Evolutionary conservation across 163 green algal genomes (phyloP).

Genomic region (Scenedesmus sp.): DNA sequence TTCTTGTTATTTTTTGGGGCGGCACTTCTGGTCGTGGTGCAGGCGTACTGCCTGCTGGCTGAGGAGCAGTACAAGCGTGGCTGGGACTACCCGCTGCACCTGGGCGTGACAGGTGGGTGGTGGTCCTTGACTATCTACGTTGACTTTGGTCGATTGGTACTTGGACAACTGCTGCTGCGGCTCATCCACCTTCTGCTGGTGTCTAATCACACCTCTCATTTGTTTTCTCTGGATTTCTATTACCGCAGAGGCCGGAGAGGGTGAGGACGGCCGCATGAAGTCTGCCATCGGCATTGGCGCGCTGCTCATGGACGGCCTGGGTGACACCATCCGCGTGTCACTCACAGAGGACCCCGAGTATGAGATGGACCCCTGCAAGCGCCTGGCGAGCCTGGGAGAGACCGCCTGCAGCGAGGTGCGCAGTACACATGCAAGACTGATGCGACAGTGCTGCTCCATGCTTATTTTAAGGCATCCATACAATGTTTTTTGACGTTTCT

Average conservation of each 20-base stretch:
- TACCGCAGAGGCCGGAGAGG: slow-evolving; percentile 90
- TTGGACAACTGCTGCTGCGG: no score
- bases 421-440: not conserved
- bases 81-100: slow-evolving; percentile 99
- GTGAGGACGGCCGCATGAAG: slow-evolving; percentile 99
- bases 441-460: no score
- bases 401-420: slow-evolving; percentile 66
- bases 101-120: slow-evolving; percentile 90
- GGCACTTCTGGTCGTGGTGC: slow-evolving; percentile 77
- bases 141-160: not conserved
- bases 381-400: slow-evolving; percentile 87
- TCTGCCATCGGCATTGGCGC: slow-evolving; percentile 95
- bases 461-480: no score
- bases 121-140: slow-evolving; percentile 32
- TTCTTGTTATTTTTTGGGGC: not conserved
- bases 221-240: not conserved
- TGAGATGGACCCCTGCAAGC: slow-evolving; percentile 96
- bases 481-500: not conserved
- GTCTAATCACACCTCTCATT: not conserved
- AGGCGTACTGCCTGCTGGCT: slow-evolving; percentile 90
- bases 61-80: slow-evolving; percentile 90
- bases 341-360: slow-evolving; percentile 96
- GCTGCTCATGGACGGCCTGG: slow-evolving; percentile 96
- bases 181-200: not conserved
- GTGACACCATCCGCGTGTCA: slow-evolving; percentile 94